phyloP scores from a whole-genome alignment of 306 rosid genomes.

The Potentilla sterilis region DNA sequence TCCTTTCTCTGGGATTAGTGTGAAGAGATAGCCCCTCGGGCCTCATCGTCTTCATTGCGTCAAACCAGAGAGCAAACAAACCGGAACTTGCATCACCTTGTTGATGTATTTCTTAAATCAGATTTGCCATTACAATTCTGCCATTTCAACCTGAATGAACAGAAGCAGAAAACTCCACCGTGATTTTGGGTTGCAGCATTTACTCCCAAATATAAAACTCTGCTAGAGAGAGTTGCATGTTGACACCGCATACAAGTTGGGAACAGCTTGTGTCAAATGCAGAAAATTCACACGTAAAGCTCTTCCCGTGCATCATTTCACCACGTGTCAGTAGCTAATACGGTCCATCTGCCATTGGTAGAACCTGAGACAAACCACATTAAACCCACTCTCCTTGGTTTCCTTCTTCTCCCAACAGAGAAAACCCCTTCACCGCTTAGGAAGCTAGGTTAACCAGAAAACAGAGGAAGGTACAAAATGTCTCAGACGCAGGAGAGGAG shows the following conservation, averaged over 20 bases:
- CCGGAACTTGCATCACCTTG: constrained; percentile 46
- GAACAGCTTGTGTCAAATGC: neutral
- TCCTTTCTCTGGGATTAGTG: no score
- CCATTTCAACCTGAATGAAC: no score
- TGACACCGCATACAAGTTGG: neutral
- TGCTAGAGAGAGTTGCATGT: neutral
- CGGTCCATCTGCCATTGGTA: neutral
- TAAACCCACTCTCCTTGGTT: neutral
- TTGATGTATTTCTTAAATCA: neutral
- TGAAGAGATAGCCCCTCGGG: constrained; percentile 49
- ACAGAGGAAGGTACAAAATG: neutral
- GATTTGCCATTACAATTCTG: neutral
- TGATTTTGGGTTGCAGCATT: no score
- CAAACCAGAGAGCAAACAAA: neutral
- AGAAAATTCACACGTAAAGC: neutral
- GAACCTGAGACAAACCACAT: neutral
- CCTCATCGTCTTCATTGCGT: neutral
- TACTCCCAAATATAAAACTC: no score
- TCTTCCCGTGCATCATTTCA: neutral
- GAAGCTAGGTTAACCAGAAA: neutral
- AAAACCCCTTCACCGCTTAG: neutral
- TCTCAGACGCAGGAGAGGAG: neutral
- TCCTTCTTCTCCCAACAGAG: neutral
- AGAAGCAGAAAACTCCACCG: no score
- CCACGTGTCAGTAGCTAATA: neutral